A percentile compares a stretch with the other conserved stretches of the same genome.
These are phyloP conservation scores for Cryptococcus deneoformans DNA, from an alignment of 1,284 basidiomycete species.

Conservation along the genomic window DNA sequence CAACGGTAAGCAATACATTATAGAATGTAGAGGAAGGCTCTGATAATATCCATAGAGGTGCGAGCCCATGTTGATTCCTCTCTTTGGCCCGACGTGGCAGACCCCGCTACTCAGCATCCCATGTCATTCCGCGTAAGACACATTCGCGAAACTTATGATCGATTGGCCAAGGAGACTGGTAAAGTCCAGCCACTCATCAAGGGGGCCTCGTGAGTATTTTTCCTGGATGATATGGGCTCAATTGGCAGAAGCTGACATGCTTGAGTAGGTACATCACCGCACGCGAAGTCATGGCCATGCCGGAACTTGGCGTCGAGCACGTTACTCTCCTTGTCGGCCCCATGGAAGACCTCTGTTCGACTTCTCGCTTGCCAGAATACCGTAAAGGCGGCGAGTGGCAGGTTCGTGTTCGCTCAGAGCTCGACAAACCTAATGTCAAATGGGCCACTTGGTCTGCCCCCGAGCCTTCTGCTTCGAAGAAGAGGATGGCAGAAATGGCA, in stretches of 20 bases:
- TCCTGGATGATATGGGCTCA: background rate
- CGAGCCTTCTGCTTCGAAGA: slow-evolving; percentile 10
- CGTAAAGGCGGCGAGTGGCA: slow-evolving; percentile 19
- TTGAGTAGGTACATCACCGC: slow-evolving; percentile 18
- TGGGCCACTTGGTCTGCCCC: slow-evolving; percentile 21
- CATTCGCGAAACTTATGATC: slow-evolving; percentile 30
- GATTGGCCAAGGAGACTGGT: slow-evolving; percentile 24
- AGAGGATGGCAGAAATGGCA: slow-evolving; percentile 18
- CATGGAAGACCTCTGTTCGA: slow-evolving; percentile 19
- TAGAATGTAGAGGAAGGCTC: background rate
- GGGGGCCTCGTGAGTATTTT: slow-evolving; percentile 29
- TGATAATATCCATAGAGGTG: slow-evolving; percentile 10
- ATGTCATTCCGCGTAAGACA: slow-evolving; percentile 30
- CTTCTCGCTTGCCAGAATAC: slow-evolving; percentile 16
- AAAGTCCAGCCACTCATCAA: slow-evolving; percentile 32
- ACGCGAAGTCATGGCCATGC: slow-evolving; percentile 24
- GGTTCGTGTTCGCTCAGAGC: slow-evolving; percentile 9
- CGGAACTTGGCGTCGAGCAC: slow-evolving; percentile 26
- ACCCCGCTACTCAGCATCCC: slow-evolving; percentile 29
- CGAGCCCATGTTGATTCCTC: slow-evolving; percentile 21
- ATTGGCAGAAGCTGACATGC: background rate
- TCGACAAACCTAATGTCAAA: slow-evolving; percentile 17
- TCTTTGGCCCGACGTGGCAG: slow-evolving; percentile 26
- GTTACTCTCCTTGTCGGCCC: slow-evolving; percentile 17
- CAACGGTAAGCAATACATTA: slow-evolving; percentile 25